Conservation (phyloP, 2,329 filamentous ascomycete species). For the Thermomyces lanuginosus region DNA sequence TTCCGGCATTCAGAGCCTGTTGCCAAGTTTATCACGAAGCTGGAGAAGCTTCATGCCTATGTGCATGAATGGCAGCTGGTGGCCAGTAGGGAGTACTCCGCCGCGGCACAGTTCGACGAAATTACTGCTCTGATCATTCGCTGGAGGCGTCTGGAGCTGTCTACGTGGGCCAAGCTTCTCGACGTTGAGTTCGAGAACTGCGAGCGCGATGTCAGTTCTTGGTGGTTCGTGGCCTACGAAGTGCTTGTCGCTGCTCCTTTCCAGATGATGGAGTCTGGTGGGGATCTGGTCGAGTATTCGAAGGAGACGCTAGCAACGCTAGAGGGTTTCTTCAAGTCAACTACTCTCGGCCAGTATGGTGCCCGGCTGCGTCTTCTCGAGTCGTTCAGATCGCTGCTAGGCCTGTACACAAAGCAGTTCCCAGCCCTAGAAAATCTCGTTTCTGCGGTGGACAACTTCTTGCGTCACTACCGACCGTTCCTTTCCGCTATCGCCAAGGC, state of each 20-base stretch:
- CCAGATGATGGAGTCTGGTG: constrained; percentile 42
- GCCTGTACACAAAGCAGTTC: constrained; percentile 44
- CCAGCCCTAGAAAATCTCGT: constrained; percentile 42
- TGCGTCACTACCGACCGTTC: constrained; percentile 58
- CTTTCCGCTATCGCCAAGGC: constrained; percentile 47
- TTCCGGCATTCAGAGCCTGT: constrained; percentile 69
- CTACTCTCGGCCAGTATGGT: constrained; percentile 65
- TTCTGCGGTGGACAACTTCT: constrained; percentile 57
- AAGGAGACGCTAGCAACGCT: constrained; percentile 58
- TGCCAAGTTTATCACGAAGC: constrained; percentile 66
- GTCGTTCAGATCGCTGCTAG: constrained; percentile 47
- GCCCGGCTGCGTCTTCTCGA: constrained; percentile 54
- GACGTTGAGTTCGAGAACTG: constrained; percentile 68
- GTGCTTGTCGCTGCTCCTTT: constrained; percentile 63
- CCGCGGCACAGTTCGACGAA: constrained; percentile 53
- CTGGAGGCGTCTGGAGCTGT: constrained; percentile 82
- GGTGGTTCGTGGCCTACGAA: constrained; percentile 96
- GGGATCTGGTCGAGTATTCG: constrained; percentile 47
- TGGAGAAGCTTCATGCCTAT: constrained; percentile 71
- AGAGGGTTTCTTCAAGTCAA: constrained; percentile 60
- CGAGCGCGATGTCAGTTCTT: constrained; percentile 61
- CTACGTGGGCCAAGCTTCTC: constrained; percentile 79
- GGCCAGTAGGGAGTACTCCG: constrained; percentile 64
- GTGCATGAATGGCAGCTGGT: constrained; percentile 93
- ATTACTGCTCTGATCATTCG: constrained; percentile 66